Conservation (phyloP, 2,329 filamentous ascomycete genomes). For the Emergomyces orientalis region DNA sequence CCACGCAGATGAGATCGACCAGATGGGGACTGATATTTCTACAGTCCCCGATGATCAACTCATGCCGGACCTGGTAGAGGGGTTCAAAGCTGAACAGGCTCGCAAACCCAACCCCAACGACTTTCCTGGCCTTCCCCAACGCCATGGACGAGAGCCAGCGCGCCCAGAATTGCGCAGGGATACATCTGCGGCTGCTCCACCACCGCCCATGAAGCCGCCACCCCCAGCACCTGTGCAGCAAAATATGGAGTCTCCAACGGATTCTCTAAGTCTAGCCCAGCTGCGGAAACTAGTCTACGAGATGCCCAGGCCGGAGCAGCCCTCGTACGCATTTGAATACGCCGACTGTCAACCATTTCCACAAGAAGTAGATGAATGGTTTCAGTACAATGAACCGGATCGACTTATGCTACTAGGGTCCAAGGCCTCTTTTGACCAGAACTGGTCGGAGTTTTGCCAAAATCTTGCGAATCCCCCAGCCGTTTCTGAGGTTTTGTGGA, state of each 20-base stretch:
- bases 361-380: slow-evolving; percentile 96
- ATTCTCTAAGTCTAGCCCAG: slow-evolving; percentile 68
- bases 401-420: slow-evolving; percentile 67
- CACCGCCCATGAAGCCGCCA: slow-evolving; percentile 34
- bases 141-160: slow-evolving; percentile 17
- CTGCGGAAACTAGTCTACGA: slow-evolving; percentile 64
- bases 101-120: slow-evolving; percentile 12
- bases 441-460: slow-evolving; percentile 53
- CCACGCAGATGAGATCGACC: slow-evolving; percentile 43
- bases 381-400: slow-evolving; percentile 81
- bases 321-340: slow-evolving; percentile 79
- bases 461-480: slow-evolving; percentile 19
- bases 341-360: slow-evolving; percentile 62
- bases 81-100: slow-evolving; percentile 22
- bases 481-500: slow-evolving; percentile 50
- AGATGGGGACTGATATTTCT: slow-evolving; percentile 39
- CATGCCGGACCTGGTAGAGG: slow-evolving; percentile 34
- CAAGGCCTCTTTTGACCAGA: slow-evolving; percentile 65
- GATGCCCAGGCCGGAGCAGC: slow-evolving; percentile 58
- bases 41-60: slow-evolving; percentile 37
- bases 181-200: slow-evolving; percentile 29
- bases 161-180: slow-evolving; percentile 33
- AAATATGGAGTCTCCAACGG: slow-evolving; percentile 36
- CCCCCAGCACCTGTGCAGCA: slow-evolving; percentile 37
- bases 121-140: slow-evolving; percentile 13